Evolutionary conservation across 2,329 filamentous ascomycete genomes (phyloP), one percentile per base, ranked within the genome.

Genomic region (Annulohypoxylon truncatum): DNA sequence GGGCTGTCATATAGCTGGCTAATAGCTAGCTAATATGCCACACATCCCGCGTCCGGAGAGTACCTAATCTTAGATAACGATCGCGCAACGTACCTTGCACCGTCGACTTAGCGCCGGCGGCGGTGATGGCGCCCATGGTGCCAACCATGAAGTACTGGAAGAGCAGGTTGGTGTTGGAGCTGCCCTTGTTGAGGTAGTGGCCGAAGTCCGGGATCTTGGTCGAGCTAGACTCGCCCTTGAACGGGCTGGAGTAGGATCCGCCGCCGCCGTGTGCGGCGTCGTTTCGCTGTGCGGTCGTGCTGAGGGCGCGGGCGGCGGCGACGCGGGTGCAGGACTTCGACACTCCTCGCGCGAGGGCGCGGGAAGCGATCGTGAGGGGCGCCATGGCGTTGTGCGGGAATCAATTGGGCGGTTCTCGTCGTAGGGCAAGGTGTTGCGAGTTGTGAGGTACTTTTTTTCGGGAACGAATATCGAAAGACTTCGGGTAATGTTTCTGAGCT

Each of bases 111-210:
- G 95, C 96, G 78, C 95, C 95, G 73, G 96, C 92, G 64, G 95
- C 95, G 71, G 92, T 90, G 79, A 98, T 87, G 77, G 96, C 91
- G 79, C 96, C 96, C 87, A 99, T 91, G 61, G 93, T 90, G 76
- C 96, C 96, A 73, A 97, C 96, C 93, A 98, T 97, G 84, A 99
- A 98, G 88, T 99, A 99, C 77, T 90, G 90, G 82, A 97, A 96
- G 74, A 97, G 85, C 85, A 94, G 91, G 84, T 97, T 97, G 77
- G 85, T 85, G 73, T 84, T 87, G 80, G 90, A 85, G 74, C 83
- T 82, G 72, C 84, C 83, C 79, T 89, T 90, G 82, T 88, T 90
- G 82, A 90, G 85, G 85, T 99, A 99, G 80, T 94, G 91, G 80
- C 88, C 88, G 82, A 97, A 98, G 83, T 92, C 90, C 74, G 96